These are phyloP conservation scores for Phaeotremella skinneri DNA, from an alignment of 768 basidiomycete genomes.

Conservation along the genomic window DNA sequence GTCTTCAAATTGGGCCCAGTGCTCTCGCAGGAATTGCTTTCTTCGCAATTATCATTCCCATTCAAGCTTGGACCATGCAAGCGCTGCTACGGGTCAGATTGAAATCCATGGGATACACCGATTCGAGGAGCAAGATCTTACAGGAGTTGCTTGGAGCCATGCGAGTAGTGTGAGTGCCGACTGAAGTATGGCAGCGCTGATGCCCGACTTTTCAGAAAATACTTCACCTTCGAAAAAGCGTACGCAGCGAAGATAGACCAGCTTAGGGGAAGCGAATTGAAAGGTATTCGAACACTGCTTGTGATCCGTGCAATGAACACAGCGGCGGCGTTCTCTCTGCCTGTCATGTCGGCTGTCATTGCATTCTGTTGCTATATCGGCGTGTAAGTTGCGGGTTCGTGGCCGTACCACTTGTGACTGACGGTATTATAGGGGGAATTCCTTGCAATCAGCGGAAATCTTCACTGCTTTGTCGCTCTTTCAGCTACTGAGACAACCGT, in stretches of 20 bases:
- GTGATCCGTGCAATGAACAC: conserved; percentile 1
- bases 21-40: conserved; percentile 1
- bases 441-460: conserved; percentile 1
- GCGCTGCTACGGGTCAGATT: background rate
- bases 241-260: background rate
- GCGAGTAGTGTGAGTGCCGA: background rate
- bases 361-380: conserved; percentile 2
- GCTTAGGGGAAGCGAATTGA: background rate
- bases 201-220: background rate
- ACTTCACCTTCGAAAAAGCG: conserved; percentile 4
- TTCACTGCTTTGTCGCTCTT: conserved; percentile 1
- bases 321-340: background rate
- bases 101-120: background rate
- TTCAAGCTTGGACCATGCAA: conserved; percentile 5
- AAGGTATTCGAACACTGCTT: background rate
- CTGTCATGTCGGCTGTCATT: background rate
- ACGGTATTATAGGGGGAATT: background rate
- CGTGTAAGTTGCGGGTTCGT: background rate
- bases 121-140: background rate
- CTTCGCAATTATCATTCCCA: conserved; percentile 2
- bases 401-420: background rate
- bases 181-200: background rate
- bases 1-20: conserved; percentile 2
- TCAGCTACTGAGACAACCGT: background rate
- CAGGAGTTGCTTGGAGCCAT: conserved; percentile 2